These are phyloP conservation scores for Lasiosphaeria miniovina DNA, from an alignment of 495 filamentous ascomycete species.

Conservation along the genomic window DNA sequence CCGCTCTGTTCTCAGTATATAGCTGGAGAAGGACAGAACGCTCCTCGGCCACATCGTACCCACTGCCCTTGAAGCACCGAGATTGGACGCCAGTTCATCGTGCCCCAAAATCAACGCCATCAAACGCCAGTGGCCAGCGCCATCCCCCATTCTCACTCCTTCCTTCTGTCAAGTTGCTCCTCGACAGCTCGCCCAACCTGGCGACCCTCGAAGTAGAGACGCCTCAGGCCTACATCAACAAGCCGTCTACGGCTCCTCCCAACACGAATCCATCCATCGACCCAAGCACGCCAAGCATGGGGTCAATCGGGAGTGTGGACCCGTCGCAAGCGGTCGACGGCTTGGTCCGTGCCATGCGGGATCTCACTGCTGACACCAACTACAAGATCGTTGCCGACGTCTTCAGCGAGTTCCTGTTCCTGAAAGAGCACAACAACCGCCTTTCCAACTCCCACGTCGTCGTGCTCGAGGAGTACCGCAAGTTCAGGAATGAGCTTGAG, in stretches of 20 bases:
- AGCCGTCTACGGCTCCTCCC: not conserved
- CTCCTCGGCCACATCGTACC: conserved; percentile 9
- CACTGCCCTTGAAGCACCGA: not conserved
- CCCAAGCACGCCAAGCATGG: conserved; percentile 19
- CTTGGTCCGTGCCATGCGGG: conserved; percentile 36
- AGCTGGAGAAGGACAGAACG: conserved; percentile 5
- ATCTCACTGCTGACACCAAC: conserved; percentile 35
- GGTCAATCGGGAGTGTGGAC: conserved; percentile 22
- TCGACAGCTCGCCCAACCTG: conserved; percentile 19
- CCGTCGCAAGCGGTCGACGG: conserved; percentile 34
- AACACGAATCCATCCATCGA: not conserved
- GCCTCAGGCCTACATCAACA: conserved; percentile 7
- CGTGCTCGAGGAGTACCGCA: conserved; percentile 36
- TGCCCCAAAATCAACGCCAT: conserved; percentile 17
- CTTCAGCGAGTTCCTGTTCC: conserved; percentile 36
- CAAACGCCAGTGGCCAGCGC: not conserved
- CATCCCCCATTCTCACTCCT: not conserved
- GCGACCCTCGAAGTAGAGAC: conserved; percentile 18
- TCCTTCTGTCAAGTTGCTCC: not conserved
- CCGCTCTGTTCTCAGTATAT: conserved; percentile 13
- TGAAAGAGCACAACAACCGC: conserved; percentile 37
- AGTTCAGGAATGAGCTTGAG: conserved; percentile 36
- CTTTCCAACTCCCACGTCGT: conserved; percentile 32
- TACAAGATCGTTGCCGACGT: conserved; percentile 41
- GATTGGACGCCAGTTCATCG: conserved; percentile 22